These are phyloP conservation scores for Pseudoscleropodium purum DNA, from an alignment of 225 moss, liverwort and hornwort species.

Conservation along the genomic window DNA sequence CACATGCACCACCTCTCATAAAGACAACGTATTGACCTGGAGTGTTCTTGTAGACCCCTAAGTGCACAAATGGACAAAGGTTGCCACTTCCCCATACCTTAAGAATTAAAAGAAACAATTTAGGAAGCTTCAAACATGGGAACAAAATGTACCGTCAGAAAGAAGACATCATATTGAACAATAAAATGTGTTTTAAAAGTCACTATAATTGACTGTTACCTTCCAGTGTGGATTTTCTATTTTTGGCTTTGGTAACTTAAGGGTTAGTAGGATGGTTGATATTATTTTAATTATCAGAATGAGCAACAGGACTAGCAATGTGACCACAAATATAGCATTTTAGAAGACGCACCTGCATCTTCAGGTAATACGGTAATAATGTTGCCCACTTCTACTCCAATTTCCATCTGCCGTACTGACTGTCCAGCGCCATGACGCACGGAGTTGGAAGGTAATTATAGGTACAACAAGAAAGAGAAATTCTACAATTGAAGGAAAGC, in stretches of 20 bases:
- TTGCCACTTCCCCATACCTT: background rate
- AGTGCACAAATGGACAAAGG: background rate
- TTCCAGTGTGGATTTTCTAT: background rate
- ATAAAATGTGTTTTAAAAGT: background rate
- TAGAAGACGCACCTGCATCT: constrained; percentile 28
- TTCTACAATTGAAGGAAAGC: background rate
- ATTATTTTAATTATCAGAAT: background rate
- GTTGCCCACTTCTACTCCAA: constrained; percentile 43
- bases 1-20: background rate
- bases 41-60: background rate
- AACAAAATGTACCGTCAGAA: background rate
- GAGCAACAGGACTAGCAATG: constrained; percentile 2
- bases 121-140: background rate
- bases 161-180: background rate
- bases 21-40: background rate
- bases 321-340: background rate
- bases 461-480: background rate
- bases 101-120: background rate
- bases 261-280: background rate
- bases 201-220: background rate
- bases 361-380: constrained; percentile 47
- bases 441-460: background rate
- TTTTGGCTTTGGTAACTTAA: background rate
- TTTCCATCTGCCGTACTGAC: constrained; percentile 42
- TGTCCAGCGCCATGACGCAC: constrained; percentile 6